Evolutionary conservation across 441 rosid species (phyloP).

Genomic region (Populus hybrid): DNA sequence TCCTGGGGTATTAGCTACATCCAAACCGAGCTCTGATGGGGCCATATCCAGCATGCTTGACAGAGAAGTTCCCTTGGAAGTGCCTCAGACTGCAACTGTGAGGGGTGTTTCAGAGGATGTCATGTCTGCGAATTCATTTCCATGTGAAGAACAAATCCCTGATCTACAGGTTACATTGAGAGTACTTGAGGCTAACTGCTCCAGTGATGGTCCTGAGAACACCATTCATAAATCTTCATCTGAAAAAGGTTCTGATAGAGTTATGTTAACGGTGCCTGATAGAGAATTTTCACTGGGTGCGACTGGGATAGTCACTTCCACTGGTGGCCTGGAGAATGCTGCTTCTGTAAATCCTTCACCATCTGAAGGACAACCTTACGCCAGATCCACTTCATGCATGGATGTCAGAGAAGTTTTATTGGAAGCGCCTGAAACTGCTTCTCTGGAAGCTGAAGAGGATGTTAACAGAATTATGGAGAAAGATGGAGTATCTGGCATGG

Average conservation of each 20-base stretch:
- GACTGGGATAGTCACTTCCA: conserved; percentile 28
- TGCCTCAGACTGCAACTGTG: conserved; percentile 11
- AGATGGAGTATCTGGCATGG: conserved; percentile 15
- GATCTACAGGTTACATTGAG: conserved; percentile 1
- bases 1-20: conserved; percentile 12
- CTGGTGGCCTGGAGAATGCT: neutral
- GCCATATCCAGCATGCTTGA: conserved; percentile 12
- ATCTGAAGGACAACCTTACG: conserved; percentile 24
- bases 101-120: conserved; percentile 11
- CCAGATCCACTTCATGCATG: conserved; percentile 3
- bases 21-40: conserved; percentile 18
- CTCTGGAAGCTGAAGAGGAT: conserved; percentile 8
- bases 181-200: conserved; percentile 17
- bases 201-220: conserved; percentile 21
- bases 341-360: conserved; percentile 11
- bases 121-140: conserved; percentile 3
- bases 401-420: conserved; percentile 1
- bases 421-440: conserved; percentile 15
- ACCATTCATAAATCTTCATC: conserved; percentile 16
- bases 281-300: conserved; percentile 26
- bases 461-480: conserved; percentile 15
- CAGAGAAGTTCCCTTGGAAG: conserved; percentile 17
- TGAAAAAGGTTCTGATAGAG: conserved; percentile 19
- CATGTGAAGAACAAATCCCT: conserved; percentile 17
- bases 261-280: conserved; percentile 19